Percentiles rank a stretch among this genome's conserved stretches.
phyloP scores from a whole-genome alignment of 2,329 filamentous ascomycete genomes.

The Nigrospora sphaerica region DNA sequence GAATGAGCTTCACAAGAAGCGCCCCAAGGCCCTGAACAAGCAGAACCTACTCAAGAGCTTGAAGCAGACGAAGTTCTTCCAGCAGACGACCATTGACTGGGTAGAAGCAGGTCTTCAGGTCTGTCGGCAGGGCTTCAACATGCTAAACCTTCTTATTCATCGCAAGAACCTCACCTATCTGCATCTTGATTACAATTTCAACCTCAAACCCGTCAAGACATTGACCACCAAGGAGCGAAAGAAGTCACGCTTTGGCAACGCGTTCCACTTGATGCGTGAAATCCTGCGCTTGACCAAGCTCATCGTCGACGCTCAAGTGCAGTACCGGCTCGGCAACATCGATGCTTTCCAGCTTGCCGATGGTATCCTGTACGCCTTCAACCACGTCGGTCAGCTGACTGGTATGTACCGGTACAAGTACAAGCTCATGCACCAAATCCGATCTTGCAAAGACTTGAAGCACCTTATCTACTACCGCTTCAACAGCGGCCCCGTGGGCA shows the following conservation, averaged over 20 bases:
- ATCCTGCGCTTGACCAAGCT: slow-evolving; percentile 93
- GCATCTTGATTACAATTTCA: slow-evolving; percentile 99
- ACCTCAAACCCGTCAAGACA: slow-evolving; percentile 97
- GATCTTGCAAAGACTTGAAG: slow-evolving; percentile 97
- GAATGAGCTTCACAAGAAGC: slow-evolving; percentile 94
- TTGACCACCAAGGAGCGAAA: slow-evolving; percentile 98
- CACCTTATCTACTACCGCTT: slow-evolving; percentile 99
- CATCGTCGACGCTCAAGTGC: slow-evolving; percentile 96
- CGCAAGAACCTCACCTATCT: slow-evolving; percentile 97
- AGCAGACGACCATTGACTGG: slow-evolving; percentile 99
- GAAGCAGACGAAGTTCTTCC: slow-evolving; percentile 98
- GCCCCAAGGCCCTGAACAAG: slow-evolving; percentile 90
- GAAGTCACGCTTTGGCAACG: slow-evolving; percentile 98
- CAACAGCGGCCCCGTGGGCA: slow-evolving; percentile 93
- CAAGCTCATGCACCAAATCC: slow-evolving; percentile 99
- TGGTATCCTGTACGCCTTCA: slow-evolving; percentile 98
- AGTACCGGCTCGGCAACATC: slow-evolving; percentile 95
- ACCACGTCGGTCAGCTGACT: slow-evolving; percentile 95
- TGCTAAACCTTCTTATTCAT: slow-evolving; percentile 95
- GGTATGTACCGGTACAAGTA: slow-evolving; percentile 99
- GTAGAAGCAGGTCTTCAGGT: slow-evolving; percentile 98
- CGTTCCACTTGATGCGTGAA: slow-evolving; percentile 98
- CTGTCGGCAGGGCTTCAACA: slow-evolving; percentile 97
- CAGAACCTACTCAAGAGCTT: slow-evolving; percentile 84
- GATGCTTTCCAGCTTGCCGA: slow-evolving; percentile 98